phyloP scores from a whole-genome alignment of 2,329 filamentous ascomycete genomes.

The Graphilbum fragrans region DNA sequence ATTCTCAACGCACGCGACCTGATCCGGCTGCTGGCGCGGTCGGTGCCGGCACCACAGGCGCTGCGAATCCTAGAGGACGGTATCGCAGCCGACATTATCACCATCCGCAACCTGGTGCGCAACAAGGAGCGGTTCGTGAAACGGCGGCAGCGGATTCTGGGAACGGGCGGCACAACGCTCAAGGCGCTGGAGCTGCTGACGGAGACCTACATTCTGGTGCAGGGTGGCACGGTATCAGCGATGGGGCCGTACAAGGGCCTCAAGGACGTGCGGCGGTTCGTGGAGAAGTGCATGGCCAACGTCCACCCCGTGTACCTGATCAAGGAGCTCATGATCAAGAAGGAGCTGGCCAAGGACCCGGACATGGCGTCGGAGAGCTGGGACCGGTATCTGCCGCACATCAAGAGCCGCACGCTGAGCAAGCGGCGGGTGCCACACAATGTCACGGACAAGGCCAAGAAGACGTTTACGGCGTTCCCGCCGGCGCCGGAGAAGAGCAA shows the following conservation, averaged over 20 bases:
- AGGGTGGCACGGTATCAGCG: constrained; percentile 82
- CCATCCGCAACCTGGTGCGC: constrained; percentile 78
- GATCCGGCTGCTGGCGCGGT: constrained; percentile 83
- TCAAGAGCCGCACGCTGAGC: constrained; percentile 85
- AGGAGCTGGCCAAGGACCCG: constrained; percentile 68
- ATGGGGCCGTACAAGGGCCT: constrained; percentile 91
- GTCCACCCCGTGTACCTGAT: constrained; percentile 84
- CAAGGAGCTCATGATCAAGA: constrained; percentile 71
- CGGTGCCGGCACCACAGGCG: constrained; percentile 85
- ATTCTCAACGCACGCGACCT: constrained; percentile 91
- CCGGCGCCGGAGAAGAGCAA: constrained; percentile 98
- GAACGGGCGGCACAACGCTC: constrained; percentile 80
- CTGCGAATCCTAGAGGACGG: constrained; percentile 83
- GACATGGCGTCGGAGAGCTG: constrained; percentile 79
- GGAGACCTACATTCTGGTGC: constrained; percentile 83
- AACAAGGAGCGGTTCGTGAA: constrained; percentile 97
- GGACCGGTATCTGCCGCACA: constrained; percentile 93
- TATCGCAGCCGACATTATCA: constrained; percentile 81
- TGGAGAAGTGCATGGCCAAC: constrained; percentile 95
- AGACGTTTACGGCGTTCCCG: constrained; percentile 93
- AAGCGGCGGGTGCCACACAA: constrained; percentile 73
- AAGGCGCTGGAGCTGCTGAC: constrained; percentile 92
- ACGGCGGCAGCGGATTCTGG: constrained; percentile 81
- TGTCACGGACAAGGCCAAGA: constrained; percentile 87
- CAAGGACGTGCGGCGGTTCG: constrained; percentile 79